Base-by-base conservation (phyloP, 495 filamentous ascomycete species). In the Hypoxylon cercidicola region DNA sequence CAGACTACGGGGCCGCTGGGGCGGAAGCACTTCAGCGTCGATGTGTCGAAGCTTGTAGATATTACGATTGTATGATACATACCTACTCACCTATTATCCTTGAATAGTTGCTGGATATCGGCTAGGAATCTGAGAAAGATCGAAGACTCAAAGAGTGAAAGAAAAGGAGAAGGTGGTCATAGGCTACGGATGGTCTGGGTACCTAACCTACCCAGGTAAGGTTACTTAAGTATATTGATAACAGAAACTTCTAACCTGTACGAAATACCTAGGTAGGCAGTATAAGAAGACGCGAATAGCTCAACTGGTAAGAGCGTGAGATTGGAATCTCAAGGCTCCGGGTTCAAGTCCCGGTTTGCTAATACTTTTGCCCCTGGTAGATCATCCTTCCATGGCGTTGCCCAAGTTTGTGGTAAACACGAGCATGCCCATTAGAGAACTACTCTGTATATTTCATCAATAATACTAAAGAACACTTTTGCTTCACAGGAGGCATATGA, bases 241-340 rank as follows among this genome's bases (percentile, higher is more conserved):
- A n/a, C n/a, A n/a, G n/a, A n/a, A n/a, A n/a, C n/a, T n/a, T n/a
- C n/a, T n/a, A n/a, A n/a, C n/a, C n/a, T n/a, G n/a, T n/a, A n/a
- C n/a, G n/a, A n/a, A n/a, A n/a, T n/a, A 28, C 25, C 25, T 28
- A 3, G 25, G 20, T 28, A 20, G 2, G 21, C 7, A 4, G 20
- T 1, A 5, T 5, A 6, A 46, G 20, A 9, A 41, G 21, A 49
- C 43, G 43, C 43, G 43, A 23, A 40, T 62, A 55, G 59, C 59
- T 62, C 50, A 62, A 62, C 55, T 55, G 59, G 59, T 53, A 40
- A 62, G 59, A 62, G 59, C 59, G 43, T 62, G 43, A 11, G 59
- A 62, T 44, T 55, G n/a, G 10, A 20, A 62, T 55, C 59, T 51
- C 43, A 62, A 62, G 50, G 59, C n/a, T 62, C 49, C 45, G 59